Base-by-base conservation (phyloP, 306 rosid species). In the Arachis hypogaea region DNA sequence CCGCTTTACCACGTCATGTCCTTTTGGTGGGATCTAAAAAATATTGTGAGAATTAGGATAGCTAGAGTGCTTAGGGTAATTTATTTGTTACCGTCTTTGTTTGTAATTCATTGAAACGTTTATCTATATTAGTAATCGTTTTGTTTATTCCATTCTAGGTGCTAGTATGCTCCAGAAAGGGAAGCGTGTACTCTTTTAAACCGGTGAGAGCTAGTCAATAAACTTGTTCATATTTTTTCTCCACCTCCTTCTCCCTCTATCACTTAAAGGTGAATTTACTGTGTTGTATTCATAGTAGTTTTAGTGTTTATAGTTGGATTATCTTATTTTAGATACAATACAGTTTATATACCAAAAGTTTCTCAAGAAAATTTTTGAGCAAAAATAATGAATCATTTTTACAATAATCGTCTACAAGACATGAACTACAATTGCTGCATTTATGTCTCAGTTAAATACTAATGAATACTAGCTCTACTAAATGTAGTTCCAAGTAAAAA, bases 151-250 rank as follows among this genome's bases (percentile, higher is more conserved):
- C 58, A 43, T 64, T 33, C 22, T 80, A 93, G 98, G 97, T 81
- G 59, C 83, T 93, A 63, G 67, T 91, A 56, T 91, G 98, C 78
- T 87, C 92, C 74, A 87, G 98, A 80, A 80, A 86, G 66, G 98
- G 98, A 77, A 81, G 82, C 60, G 82, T 93, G 56, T 87, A 83
- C 83, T 91, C 92, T 1, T 85, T 91, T 82, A 77, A 89, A 66
- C 79, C 61, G 84, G 98, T 93, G 71, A 87, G 87, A 51, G 50
- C 67, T 46, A 16, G 46, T 36, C 14, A 50, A 69, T 52, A 59
- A 54, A 69, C 62, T n/a, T 66, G 18, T 58, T 64, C 28, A 47
- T 12, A 57, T 50, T 28, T 16, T 43, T 45, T 22, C 28, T 22
- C 28, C 28, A 22, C 28, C 28, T 18, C 16, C 9, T 51, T 1